Conservation (phyloP, 192 early-diverging fungal species). For the Podila clonocystis region DNA sequence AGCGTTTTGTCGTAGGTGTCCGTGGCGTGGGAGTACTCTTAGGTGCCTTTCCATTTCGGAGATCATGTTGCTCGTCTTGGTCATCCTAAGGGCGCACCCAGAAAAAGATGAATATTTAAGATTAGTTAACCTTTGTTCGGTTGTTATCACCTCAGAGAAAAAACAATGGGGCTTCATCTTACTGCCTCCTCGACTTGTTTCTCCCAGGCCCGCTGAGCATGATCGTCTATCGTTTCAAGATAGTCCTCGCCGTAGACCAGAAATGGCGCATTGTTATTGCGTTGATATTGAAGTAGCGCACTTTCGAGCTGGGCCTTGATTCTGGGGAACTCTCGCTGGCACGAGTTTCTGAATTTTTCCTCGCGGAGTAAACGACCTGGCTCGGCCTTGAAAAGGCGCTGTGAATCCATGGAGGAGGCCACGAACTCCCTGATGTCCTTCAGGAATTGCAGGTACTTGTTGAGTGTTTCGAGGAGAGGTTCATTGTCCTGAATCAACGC, state of each 20-base stretch:
- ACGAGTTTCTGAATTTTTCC: conserved; percentile 59
- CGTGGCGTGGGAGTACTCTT: conserved; percentile 21
- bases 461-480: conserved; percentile 52
- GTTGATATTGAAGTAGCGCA: conserved; percentile 51
- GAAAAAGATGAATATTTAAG: background rate
- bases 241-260: conserved; percentile 57
- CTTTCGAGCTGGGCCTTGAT: conserved; percentile 42
- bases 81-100: background rate
- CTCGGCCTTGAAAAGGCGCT: conserved; percentile 55
- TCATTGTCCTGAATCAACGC: conserved; percentile 46
- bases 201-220: conserved; percentile 33
- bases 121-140: background rate
- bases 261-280: conserved; percentile 49
- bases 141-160: background rate
- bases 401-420: conserved; percentile 48
- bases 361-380: conserved; percentile 61
- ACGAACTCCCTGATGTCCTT: conserved; percentile 53
- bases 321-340: conserved; percentile 56
- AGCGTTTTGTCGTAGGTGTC: conserved; percentile 36
- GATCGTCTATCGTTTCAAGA: conserved; percentile 31
- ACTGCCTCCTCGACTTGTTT: conserved; percentile 43
- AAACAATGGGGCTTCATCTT: background rate
- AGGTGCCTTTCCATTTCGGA: conserved; percentile 32
- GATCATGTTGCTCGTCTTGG: background rate
- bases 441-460: conserved; percentile 44